phyloP scores from a whole-genome alignment of 768 basidiomycete species.

The Suillus americanus region DNA sequence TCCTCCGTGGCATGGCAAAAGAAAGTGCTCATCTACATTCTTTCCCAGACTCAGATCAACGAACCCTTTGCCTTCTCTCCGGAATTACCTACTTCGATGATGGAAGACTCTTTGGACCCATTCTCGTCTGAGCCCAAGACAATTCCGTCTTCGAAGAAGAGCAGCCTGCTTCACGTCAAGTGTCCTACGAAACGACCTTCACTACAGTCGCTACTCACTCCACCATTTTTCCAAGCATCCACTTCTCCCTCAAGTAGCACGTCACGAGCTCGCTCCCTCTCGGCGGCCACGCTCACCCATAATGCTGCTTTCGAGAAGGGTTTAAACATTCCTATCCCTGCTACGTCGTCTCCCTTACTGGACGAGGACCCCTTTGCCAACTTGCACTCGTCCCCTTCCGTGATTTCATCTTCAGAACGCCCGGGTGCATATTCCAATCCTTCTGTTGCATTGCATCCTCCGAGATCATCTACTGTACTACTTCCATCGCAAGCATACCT shows the following conservation, averaged over 20 bases:
- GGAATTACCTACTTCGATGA: slow-evolving; percentile 4
- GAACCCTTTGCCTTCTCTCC: slow-evolving; percentile 5
- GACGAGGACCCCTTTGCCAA: slow-evolving; percentile 80
- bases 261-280: slow-evolving; percentile 18
- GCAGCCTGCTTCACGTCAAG: slow-evolving; percentile 17
- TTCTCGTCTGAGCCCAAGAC: background rate
- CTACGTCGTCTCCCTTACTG: slow-evolving; percentile 35
- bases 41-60: slow-evolving; percentile 11
- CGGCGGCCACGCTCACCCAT: slow-evolving; percentile 5
- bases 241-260: slow-evolving; percentile 24
- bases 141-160: slow-evolving; percentile 10
- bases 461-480: slow-evolving; percentile 13
- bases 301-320: background rate
- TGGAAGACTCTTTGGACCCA: slow-evolving; percentile 6
- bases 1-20: slow-evolving; percentile 7
- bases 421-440: slow-evolving; percentile 6
- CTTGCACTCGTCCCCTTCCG: slow-evolving; percentile 34
- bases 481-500: slow-evolving; percentile 13
- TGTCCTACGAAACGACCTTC: slow-evolving; percentile 55
- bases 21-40: slow-evolving; percentile 5
- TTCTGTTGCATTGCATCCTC: slow-evolving; percentile 11
- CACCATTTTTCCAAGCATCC: slow-evolving; percentile 47
- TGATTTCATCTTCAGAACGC: slow-evolving; percentile 1
- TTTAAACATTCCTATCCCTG: slow-evolving; percentile 6
- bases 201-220: slow-evolving; percentile 42